Evolutionary conservation across 1,284 basidiomycete genomes (phyloP).

Genomic region (Rhizoctonia solani): DNA sequence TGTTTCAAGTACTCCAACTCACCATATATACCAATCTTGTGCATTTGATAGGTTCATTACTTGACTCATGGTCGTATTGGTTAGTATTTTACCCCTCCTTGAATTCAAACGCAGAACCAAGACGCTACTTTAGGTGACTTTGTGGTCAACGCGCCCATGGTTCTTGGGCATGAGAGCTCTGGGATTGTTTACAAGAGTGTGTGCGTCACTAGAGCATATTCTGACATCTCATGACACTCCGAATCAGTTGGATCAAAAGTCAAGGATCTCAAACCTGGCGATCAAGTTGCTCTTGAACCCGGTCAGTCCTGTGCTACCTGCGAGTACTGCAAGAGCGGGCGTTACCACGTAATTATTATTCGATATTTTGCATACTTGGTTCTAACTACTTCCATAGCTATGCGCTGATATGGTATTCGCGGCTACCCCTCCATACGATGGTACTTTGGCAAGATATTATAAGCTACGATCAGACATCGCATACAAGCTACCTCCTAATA

Average conservation of each 20-base stretch:
- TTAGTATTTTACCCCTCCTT: conserved; percentile 31
- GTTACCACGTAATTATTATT: conserved; percentile 65
- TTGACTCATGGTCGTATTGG: conserved; percentile 73
- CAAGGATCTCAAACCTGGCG: conserved; percentile 75
- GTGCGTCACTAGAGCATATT: neutral
- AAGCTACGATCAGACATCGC: conserved; percentile 72
- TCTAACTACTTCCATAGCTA: conserved; percentile 50
- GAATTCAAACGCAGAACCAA: neutral
- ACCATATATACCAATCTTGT: conserved; percentile 24
- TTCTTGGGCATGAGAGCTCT: conserved; percentile 62
- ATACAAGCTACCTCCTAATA: conserved; percentile 71
- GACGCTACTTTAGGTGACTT: conserved; percentile 58
- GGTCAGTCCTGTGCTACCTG: conserved; percentile 75
- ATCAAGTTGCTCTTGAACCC: conserved; percentile 86
- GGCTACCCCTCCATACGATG: conserved; percentile 88
- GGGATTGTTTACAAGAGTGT: conserved; percentile 54
- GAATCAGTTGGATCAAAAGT: conserved; percentile 68
- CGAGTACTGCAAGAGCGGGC: conserved; percentile 74
- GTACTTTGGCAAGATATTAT: conserved; percentile 84
- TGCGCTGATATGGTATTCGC: conserved; percentile 82
- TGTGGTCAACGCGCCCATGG: conserved; percentile 79
- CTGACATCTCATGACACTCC: neutral
- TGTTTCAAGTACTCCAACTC: neutral
- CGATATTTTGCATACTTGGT: neutral
- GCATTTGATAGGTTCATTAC: conserved; percentile 65